Percentiles rank a stretch among this genome's conserved stretches.
These are phyloP conservation scores for Akanthomyces muscarius DNA, from an alignment of 2,329 filamentous ascomycete genomes.

Conservation along the genomic window DNA sequence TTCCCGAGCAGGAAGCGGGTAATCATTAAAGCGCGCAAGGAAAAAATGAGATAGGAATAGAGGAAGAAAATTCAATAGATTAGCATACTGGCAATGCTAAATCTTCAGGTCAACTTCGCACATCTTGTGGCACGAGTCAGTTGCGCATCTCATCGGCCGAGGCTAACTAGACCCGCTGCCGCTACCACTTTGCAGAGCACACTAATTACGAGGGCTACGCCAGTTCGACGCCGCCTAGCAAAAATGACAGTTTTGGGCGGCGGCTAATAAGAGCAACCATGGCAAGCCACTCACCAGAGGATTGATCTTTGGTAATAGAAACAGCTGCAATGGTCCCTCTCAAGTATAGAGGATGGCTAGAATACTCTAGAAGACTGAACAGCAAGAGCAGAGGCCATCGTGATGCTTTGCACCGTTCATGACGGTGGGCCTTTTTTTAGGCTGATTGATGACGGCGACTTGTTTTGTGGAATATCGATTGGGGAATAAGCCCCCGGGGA, in stretches of 20 bases:
- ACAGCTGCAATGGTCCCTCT: neutral
- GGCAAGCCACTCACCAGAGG: neutral
- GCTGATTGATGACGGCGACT: too few relatives aligned
- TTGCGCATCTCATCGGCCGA: neutral
- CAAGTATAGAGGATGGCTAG: neutral
- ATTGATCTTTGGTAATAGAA: neutral
- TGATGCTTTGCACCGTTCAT: too few relatives aligned
- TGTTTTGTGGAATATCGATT: neutral
- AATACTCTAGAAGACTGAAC: too few relatives aligned
- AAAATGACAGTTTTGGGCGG: neutral
- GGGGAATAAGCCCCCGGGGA: neutral
- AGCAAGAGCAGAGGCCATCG: neutral
- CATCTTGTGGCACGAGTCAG: neutral
- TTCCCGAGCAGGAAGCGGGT: neutral
- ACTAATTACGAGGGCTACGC: neutral
- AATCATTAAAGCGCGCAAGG: neutral
- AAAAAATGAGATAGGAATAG: neutral
- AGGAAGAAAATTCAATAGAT: neutral
- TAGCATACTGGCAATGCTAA: neutral
- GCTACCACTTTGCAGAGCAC: neutral
- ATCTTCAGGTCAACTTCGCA: neutral
- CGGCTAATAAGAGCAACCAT: neutral
- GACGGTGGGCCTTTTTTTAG: too few relatives aligned
- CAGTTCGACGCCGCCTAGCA: neutral
- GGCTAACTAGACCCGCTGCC: neutral